A percentile compares a stretch with the other conserved stretches of the same genome.
These are phyloP conservation scores for Russula brevipes DNA, from an alignment of 768 basidiomycete species.

Conservation along the genomic window DNA sequence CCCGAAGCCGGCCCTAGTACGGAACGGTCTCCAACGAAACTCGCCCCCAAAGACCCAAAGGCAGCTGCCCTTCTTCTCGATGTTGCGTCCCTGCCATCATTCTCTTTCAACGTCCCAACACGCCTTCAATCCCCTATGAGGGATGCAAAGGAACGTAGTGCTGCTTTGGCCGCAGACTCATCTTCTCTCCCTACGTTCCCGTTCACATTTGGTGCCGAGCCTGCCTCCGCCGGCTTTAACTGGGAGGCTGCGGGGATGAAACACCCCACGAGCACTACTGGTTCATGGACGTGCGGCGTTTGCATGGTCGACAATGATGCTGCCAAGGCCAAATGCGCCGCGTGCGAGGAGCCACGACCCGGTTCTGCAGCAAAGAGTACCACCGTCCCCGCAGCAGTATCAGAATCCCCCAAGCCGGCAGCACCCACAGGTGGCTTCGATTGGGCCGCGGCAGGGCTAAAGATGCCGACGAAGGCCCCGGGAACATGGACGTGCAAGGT, in stretches of 20 bases:
- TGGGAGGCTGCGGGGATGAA: conserved; percentile 32
- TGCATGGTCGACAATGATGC: conserved; percentile 42
- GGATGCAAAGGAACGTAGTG: conserved; percentile 12
- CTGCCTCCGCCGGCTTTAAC: conserved; percentile 27
- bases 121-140: conserved; percentile 6
- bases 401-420: neutral
- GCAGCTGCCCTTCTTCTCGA: conserved; percentile 30
- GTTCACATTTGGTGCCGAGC: conserved; percentile 31
- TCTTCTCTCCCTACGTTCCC: conserved; percentile 45
- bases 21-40: neutral
- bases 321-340: conserved; percentile 41
- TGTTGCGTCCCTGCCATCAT: conserved; percentile 43
- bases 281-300: conserved; percentile 30
- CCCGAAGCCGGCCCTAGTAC: conserved; percentile 3
- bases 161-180: conserved; percentile 9
- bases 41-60: conserved; percentile 37
- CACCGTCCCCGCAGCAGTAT: neutral
- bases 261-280: conserved; percentile 21
- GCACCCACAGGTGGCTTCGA: conserved; percentile 31
- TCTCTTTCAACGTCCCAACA: conserved; percentile 33
- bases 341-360: conserved; percentile 39
- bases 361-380: neutral
- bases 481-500: conserved; percentile 38
- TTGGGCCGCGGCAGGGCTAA: conserved; percentile 38
- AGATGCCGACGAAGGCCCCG: conserved; percentile 28